Conservation (phyloP, 768 basidiomycete species). For the Suillus subluteus region DNA sequence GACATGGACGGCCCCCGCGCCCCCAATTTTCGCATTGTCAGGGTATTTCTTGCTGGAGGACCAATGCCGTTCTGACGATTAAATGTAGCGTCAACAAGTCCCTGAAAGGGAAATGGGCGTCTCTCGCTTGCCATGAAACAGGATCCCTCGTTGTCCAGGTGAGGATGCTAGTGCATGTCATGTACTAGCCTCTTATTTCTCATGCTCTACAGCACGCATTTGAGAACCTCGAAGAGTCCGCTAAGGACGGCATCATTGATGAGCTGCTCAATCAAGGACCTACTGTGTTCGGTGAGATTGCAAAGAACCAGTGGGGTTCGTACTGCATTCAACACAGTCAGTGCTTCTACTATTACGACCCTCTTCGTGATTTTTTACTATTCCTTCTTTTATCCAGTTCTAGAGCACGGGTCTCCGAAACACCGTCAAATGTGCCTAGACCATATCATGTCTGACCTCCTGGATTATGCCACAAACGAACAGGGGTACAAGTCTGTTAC, state of each 20-base stretch:
- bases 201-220: slow-evolving; percentile 66
- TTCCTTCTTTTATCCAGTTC: slow-evolving; percentile 46
- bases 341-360: slow-evolving; percentile 30
- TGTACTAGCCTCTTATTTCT: slow-evolving; percentile 12
- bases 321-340: slow-evolving; percentile 86
- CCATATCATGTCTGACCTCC: slow-evolving; percentile 73
- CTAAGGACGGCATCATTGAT: slow-evolving; percentile 84
- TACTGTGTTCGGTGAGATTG: slow-evolving; percentile 70
- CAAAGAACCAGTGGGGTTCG: slow-evolving; percentile 89
- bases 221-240: slow-evolving; percentile 81
- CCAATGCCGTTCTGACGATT: slow-evolving; percentile 3
- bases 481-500: slow-evolving; percentile 89
- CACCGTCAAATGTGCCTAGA: slow-evolving; percentile 79
- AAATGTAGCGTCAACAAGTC: slow-evolving; percentile 80
- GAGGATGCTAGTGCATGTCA: slow-evolving; percentile 14
- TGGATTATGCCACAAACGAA: slow-evolving; percentile 80
- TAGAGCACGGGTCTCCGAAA: slow-evolving; percentile 81
- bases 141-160: slow-evolving; percentile 90
- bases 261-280: slow-evolving; percentile 79
- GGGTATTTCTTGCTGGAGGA: slow-evolving; percentile 29
- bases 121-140: slow-evolving; percentile 88
- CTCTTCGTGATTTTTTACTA: slow-evolving; percentile 11
- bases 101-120: slow-evolving; percentile 86
- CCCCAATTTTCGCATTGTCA: slow-evolving; percentile 86
- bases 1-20: slow-evolving; percentile 84